phyloP scores from a whole-genome alignment of 352 stramenopile species.

The Pythium aphanidermatum region DNA sequence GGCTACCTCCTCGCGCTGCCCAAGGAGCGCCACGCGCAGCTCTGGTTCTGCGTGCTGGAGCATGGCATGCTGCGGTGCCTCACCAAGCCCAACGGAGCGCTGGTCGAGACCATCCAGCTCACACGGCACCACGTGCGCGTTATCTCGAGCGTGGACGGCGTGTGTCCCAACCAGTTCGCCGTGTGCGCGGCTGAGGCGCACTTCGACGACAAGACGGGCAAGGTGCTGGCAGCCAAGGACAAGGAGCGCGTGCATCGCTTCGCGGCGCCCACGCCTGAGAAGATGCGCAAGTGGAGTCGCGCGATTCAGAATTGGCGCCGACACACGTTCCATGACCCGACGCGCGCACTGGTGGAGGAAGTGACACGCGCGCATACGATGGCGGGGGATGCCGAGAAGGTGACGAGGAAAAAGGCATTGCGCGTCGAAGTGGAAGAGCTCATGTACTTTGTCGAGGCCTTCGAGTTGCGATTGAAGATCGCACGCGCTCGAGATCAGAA shows the following conservation, averaged over 20 bases:
- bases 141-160: conserved; percentile 32
- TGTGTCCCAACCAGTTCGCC: conserved; percentile 67
- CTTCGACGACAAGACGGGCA: conserved; percentile 41
- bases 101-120: conserved; percentile 40
- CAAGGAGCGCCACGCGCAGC: conserved; percentile 34
- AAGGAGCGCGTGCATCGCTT: conserved; percentile 35
- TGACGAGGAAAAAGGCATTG: conserved; percentile 3
- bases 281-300: conserved; percentile 61
- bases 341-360: not conserved
- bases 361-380: not conserved
- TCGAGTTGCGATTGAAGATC: conserved; percentile 17
- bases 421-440: conserved; percentile 10
- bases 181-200: conserved; percentile 41
- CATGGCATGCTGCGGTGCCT: conserved; percentile 52
- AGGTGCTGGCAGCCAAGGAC: conserved; percentile 30
- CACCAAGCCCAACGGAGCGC: conserved; percentile 27
- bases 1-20: conserved; percentile 63
- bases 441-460: conserved; percentile 17
- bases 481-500: no score
- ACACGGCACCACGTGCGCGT: conserved; percentile 63
- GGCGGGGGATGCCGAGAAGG: no score
- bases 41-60: conserved; percentile 66
- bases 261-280: conserved; percentile 40
- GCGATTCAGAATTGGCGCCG: conserved; percentile 69
- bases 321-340: conserved; percentile 55